Evolutionary conservation across 768 basidiomycete species (phyloP).

Genomic region (Chlorophyllum brunneum): DNA sequence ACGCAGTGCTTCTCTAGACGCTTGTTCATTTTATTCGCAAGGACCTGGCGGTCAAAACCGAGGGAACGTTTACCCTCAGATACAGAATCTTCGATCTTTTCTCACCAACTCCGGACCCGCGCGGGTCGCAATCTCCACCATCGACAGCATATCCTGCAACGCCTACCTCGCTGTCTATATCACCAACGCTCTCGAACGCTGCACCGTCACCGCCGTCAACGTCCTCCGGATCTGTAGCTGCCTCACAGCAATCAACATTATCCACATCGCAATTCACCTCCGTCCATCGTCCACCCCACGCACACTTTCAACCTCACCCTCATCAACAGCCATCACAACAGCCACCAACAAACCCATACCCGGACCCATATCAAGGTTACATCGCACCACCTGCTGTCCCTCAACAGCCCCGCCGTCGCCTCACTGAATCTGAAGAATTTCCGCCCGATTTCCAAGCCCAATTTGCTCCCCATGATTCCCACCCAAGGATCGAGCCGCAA

Average conservation of each 20-base stretch:
- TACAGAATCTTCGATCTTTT: conserved; percentile 66
- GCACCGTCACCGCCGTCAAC: neutral
- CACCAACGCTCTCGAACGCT: neutral
- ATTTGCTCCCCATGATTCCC: conserved; percentile 4
- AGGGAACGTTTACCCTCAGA: conserved; percentile 62
- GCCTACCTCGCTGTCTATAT: neutral
- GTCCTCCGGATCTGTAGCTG: neutral
- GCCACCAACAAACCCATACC: conserved; percentile 5
- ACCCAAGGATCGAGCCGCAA: conserved; percentile 10
- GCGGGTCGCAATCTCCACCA: neutral
- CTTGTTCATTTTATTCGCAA: conserved; percentile 20
- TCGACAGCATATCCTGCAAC: conserved; percentile 1
- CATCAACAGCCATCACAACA: neutral
- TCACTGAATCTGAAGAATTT: neutral
- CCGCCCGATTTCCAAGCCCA: conserved; percentile 3
- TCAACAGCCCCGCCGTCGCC: neutral
- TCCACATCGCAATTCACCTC: neutral
- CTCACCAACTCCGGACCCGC: conserved; percentile 19
- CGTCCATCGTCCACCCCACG: neutral
- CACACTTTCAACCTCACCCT: neutral
- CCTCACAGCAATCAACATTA: neutral
- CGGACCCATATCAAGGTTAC: conserved; percentile 6
- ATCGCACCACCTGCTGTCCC: conserved; percentile 21
- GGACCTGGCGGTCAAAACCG: conserved; percentile 70
- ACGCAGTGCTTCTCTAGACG: neutral